Percentiles rank a stretch among this genome's conserved stretches.
Conservation (phyloP, 805 yeast species). For the Hanseniaspora pseudoguilliermondii region DNA sequence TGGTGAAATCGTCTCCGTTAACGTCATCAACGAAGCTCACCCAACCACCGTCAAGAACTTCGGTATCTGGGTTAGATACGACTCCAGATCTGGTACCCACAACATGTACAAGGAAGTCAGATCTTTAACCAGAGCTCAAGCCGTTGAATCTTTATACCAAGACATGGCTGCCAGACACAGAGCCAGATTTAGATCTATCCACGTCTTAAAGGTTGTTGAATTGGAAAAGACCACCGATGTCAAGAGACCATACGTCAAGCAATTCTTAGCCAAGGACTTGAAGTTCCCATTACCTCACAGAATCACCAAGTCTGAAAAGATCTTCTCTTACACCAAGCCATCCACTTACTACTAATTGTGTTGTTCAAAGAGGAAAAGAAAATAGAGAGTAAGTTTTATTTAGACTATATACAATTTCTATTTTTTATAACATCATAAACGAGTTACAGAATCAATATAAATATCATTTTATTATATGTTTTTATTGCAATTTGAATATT, state of each 20-base stretch:
- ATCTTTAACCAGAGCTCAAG: constrained; percentile 97
- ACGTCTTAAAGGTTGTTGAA: constrained; percentile 98
- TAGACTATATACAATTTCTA: constrained; percentile 6
- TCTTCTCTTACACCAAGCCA: constrained; percentile 88
- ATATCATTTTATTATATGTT: not conserved
- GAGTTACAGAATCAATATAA: constrained; percentile 10
- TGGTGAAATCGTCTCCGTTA: constrained; percentile 95
- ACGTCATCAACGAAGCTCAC: constrained; percentile 82
- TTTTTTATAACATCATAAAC: constrained; percentile 8
- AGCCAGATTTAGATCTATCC: constrained; percentile 99
- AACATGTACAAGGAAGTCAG: constrained; percentile 99
- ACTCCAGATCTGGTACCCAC: constrained; percentile 99
- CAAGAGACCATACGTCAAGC: constrained; percentile 98
- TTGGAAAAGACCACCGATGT: constrained; percentile 94
- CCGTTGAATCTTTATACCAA: constrained; percentile 96
- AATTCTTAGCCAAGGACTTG: constrained; percentile 87
- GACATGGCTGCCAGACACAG: constrained; percentile 99
- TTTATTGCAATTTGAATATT: no score
- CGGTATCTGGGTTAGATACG: constrained; percentile 99
- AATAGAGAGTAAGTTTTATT: not conserved
- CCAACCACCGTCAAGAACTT: constrained; percentile 99
- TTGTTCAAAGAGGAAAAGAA: not conserved
- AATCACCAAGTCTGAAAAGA: constrained; percentile 76
- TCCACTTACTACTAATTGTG: constrained; percentile 79
- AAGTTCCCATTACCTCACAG: constrained; percentile 99